A percentile compares a stretch with the other conserved stretches of the same genome.
phyloP scores from a whole-genome alignment of 306 rosid species.

The Casuarina glauca region DNA sequence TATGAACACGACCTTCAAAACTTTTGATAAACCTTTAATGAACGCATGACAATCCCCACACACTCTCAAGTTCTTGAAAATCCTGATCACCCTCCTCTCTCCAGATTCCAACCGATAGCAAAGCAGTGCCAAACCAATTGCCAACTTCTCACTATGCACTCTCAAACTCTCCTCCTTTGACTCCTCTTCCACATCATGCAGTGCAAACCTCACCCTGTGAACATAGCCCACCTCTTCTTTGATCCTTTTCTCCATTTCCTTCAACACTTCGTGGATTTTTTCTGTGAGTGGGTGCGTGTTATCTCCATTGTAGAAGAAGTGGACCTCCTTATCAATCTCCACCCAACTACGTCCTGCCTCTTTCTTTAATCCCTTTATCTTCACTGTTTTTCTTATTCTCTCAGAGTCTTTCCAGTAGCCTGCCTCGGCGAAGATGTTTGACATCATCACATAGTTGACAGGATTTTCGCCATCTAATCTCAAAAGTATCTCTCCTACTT shows the following conservation, averaged over 20 bases:
- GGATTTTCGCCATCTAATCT: slow-evolving; percentile 48
- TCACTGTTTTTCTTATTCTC: slow-evolving; percentile 44
- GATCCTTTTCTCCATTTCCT: slow-evolving; percentile 56
- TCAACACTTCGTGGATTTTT: slow-evolving; percentile 47
- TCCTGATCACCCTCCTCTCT: slow-evolving; percentile 33
- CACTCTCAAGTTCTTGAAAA: slow-evolving; percentile 69
- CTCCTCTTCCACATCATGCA: slow-evolving; percentile 68
- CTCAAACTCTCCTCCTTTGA: slow-evolving; percentile 66
- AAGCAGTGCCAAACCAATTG: slow-evolving; percentile 61
- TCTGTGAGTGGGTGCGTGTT: slow-evolving; percentile 44
- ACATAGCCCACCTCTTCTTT: slow-evolving; percentile 51
- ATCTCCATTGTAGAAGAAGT: slow-evolving; percentile 60
- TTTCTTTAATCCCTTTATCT: slow-evolving; percentile 55
- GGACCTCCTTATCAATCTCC: slow-evolving; percentile 57
- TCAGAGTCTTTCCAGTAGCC: slow-evolving; percentile 66
- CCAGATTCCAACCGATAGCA: slow-evolving; percentile 29
- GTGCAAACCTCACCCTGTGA: slow-evolving; percentile 43
- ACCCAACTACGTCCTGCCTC: slow-evolving; percentile 72
- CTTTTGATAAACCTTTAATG: slow-evolving; percentile 55
- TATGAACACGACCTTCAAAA: slow-evolving; percentile 46
- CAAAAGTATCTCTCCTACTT: slow-evolving; percentile 56
- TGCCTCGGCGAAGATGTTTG: slow-evolving; percentile 56
- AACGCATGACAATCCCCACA: slow-evolving; percentile 60
- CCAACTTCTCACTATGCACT: slow-evolving; percentile 68
- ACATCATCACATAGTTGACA: slow-evolving; percentile 62